Percentiles rank a stretch among this genome's conserved stretches.
These are phyloP conservation scores for Lepidium africanum DNA, from an alignment of 345 rosid species.

Conservation along the genomic window DNA sequence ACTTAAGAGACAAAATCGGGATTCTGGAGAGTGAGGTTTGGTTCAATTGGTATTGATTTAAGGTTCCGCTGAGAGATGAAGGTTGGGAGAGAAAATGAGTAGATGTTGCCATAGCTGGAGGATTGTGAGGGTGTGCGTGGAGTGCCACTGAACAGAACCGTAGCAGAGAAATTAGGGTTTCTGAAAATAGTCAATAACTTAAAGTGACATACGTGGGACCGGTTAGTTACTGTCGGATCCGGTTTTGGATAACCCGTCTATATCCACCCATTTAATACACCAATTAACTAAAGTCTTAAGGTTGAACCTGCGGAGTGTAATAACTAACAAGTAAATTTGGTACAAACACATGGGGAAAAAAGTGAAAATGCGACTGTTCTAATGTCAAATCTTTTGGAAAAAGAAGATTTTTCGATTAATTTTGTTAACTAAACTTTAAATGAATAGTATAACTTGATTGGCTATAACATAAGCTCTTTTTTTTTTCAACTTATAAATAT, in stretches of 20 bases:
- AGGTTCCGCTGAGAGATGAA: conserved; percentile 33
- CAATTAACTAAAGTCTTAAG: too few species aligned
- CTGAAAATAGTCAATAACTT: neutral
- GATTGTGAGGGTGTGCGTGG: neutral
- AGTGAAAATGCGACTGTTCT: neutral
- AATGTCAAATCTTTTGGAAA: too few species aligned
- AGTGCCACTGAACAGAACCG: neutral
- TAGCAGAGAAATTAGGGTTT: conserved; percentile 16
- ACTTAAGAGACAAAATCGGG: conserved; percentile 34
- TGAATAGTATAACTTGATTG: too few species aligned
- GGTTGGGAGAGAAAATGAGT: conserved; percentile 25
- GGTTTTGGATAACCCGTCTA: neutral
- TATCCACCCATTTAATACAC: too few species aligned
- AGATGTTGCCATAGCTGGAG: conserved; percentile 23
- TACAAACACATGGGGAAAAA: neutral
- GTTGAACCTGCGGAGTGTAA: neutral
- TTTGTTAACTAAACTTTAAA: neutral
- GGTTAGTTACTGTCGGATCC: neutral
- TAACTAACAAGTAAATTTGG: neutral
- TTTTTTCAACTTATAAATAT: too few species aligned
- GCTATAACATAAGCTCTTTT: too few species aligned
- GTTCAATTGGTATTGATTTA: conserved; percentile 24
- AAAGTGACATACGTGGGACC: conserved; percentile 11
- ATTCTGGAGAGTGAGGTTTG: conserved; percentile 35
- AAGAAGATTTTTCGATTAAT: neutral